phyloP scores from a whole-genome alignment of 345 rosid species.

The Eucalyptus tenuipes region DNA sequence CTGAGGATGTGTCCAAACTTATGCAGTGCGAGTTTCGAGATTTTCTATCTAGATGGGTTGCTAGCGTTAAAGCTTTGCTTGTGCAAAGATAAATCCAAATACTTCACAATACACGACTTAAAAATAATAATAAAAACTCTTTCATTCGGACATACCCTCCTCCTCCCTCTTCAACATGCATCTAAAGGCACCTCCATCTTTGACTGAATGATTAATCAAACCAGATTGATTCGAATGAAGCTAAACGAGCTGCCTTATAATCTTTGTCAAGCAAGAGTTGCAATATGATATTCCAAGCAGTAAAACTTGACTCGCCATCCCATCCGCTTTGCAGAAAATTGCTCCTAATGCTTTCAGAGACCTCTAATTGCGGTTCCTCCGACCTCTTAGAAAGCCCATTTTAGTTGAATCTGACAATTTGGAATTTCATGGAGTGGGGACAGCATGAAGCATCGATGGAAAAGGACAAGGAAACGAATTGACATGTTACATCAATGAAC shows the following conservation, averaged over 20 bases:
- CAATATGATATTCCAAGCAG: neutral
- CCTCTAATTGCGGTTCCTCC: neutral
- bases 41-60: neutral
- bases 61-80: neutral
- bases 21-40: neutral
- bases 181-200: neutral
- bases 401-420: neutral
- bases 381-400: neutral
- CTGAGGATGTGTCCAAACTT: neutral
- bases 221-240: neutral
- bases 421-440: neutral
- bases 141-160: neutral
- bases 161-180: neutral
- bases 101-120: neutral
- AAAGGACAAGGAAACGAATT: neutral
- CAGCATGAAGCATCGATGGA: neutral
- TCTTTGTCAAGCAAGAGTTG: neutral
- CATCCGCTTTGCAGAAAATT: neutral
- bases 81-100: neutral
- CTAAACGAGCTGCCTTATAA: neutral
- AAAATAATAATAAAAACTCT: neutral
- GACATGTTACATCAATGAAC: neutral
- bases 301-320: neutral
- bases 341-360: neutral
- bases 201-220: neutral